Evolutionary conservation across 1,139 yeast species (phyloP).

Genomic region (Candida dubliniensis): DNA sequence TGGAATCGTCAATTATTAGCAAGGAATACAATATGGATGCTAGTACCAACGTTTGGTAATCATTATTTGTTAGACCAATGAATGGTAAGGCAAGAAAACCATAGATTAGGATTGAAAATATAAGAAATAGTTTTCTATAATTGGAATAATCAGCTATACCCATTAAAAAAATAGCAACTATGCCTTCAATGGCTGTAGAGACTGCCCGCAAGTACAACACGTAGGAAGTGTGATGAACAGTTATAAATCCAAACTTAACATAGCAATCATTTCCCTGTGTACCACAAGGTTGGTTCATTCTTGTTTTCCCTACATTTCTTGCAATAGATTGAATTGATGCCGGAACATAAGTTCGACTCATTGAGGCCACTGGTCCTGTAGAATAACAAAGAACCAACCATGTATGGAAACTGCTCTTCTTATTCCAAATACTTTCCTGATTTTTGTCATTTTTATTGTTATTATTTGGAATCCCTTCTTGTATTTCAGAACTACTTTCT

Average conservation of each 20-base stretch:
- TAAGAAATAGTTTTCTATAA: conserved; percentile 34
- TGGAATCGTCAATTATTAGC: conserved; percentile 29
- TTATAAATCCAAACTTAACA: conserved; percentile 36
- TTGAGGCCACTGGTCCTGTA: conserved; percentile 44
- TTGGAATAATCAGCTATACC: conserved; percentile 47
- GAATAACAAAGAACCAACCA: conserved; percentile 32
- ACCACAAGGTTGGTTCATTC: conserved; percentile 26
- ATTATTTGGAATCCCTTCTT: background rate
- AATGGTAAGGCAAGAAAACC: conserved; percentile 42
- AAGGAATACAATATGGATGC: conserved; percentile 35
- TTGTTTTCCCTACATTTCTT: conserved; percentile 29
- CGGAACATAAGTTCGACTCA: conserved; percentile 45
- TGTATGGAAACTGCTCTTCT: conserved; percentile 22
- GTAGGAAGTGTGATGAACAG: conserved; percentile 38
- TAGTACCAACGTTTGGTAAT: conserved; percentile 18
- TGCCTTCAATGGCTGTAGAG: conserved; percentile 41
- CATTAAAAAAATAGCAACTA: conserved; percentile 38
- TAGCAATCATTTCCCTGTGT: conserved; percentile 39
- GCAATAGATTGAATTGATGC: conserved; percentile 45
- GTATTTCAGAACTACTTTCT: background rate
- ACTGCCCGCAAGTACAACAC: conserved; percentile 41
- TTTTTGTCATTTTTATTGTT: background rate
- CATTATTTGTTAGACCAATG: conserved; percentile 28
- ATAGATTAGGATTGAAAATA: conserved; percentile 31
- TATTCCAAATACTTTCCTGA: conserved; percentile 17